A percentile compares a stretch with the other conserved stretches of the same genome.
Conservation (phyloP, 2,329 filamentous ascomycete species). For the Cladosporium sp. region DNA sequence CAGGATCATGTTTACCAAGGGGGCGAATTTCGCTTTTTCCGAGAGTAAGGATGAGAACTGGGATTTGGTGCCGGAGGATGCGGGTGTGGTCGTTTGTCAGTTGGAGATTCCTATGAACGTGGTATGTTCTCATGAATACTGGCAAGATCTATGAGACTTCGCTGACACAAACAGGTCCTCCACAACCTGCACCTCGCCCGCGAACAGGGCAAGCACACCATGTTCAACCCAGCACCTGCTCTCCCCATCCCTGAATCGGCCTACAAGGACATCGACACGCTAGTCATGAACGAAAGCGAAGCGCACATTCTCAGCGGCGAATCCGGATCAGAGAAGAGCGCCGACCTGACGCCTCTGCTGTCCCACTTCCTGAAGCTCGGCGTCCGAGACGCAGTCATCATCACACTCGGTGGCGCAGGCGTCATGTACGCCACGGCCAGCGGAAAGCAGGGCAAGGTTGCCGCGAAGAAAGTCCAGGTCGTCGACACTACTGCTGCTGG, state of each 20-base stretch:
- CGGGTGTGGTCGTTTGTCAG: constrained; percentile 43
- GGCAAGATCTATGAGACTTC: not conserved
- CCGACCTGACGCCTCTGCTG: constrained; percentile 34
- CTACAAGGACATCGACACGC: constrained; percentile 66
- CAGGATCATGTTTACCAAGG: constrained; percentile 45
- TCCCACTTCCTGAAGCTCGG: constrained; percentile 62
- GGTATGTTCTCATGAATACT: constrained; percentile 27
- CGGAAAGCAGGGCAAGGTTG: constrained; percentile 22
- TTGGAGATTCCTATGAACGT: constrained; percentile 44
- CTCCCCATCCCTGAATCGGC: constrained; percentile 61
- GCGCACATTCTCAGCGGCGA: constrained; percentile 59
- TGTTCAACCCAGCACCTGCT: constrained; percentile 80
- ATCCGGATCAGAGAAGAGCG: constrained; percentile 31
- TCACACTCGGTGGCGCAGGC: constrained; percentile 69
- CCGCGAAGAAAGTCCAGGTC: constrained; percentile 67
- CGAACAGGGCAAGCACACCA: constrained; percentile 44
- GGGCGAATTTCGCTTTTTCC: constrained; percentile 42
- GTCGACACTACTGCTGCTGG: constrained; percentile 93
- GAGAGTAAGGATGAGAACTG: constrained; percentile 25
- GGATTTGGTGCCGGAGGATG: constrained; percentile 37
- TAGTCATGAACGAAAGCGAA: constrained; percentile 90
- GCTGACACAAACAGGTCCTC: constrained; percentile 23
- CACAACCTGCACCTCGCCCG: constrained; percentile 30
- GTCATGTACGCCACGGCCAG: constrained; percentile 25
- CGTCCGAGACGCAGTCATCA: constrained; percentile 72